phyloP scores from a whole-genome alignment of 2,329 filamentous ascomycete genomes.

The Claviceps capensis region DNA sequence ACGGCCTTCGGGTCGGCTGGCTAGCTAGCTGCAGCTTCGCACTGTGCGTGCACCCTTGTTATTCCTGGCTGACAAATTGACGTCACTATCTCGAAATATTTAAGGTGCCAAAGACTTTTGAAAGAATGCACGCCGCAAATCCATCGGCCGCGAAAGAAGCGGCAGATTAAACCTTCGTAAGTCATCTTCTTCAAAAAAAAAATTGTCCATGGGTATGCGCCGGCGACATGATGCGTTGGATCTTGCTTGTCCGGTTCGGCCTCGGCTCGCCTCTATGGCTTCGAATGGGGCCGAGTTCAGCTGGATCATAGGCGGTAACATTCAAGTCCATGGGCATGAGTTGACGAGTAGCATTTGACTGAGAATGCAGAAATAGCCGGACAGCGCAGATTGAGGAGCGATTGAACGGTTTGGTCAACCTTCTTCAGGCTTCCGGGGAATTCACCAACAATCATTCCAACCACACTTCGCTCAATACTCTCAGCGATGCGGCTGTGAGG shows the following conservation, averaged over 20 bases:
- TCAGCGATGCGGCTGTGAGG: slow-evolving; percentile 14
- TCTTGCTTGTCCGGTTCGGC: no score
- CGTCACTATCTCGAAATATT: background rate
- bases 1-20: no score
- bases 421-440: slow-evolving; percentile 30
- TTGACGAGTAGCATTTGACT: no score
- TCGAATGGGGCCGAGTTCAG: no score
- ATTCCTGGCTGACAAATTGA: slow-evolving; percentile 1
- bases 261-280: no score
- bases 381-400: slow-evolving; percentile 36
- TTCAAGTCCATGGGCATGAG: no score
- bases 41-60: background rate
- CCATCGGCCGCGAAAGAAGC: slow-evolving; percentile 37
- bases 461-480: slow-evolving; percentile 13
- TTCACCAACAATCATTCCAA: slow-evolving; percentile 13
- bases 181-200: slow-evolving; percentile 10
- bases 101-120: slow-evolving; percentile 32
- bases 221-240: background rate
- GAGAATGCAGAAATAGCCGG: slow-evolving; percentile 18
- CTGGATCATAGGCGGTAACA: no score
- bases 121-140: slow-evolving; percentile 34
- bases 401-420: slow-evolving; percentile 33
- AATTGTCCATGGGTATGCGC: background rate
- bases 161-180: slow-evolving; percentile 36
- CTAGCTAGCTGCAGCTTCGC: background rate